phyloP scores from a whole-genome alignment of 768 basidiomycete genomes.

The Tubosaeta brunneosetosa region DNA sequence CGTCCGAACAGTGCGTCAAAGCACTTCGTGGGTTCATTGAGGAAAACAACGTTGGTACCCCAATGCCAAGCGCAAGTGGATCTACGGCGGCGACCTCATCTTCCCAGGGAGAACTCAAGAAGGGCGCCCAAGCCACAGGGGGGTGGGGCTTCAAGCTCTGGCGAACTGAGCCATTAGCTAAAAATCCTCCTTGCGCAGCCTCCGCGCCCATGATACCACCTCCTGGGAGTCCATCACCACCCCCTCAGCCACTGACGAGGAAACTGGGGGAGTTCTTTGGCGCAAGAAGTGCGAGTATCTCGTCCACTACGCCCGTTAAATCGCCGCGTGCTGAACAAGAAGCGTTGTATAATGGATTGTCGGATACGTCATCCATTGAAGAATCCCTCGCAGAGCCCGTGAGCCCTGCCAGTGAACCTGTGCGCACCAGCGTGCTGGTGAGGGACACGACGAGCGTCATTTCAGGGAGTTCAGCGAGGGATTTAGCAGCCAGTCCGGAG shows the following conservation, averaged over 20 bases:
- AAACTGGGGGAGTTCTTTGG: constrained; percentile 73
- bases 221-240: constrained; percentile 17
- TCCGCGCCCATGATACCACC: constrained; percentile 27
- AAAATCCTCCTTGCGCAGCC: constrained; percentile 23
- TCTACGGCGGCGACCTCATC: constrained; percentile 12
- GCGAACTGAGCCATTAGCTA: constrained; percentile 40
- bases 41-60: constrained; percentile 59
- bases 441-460: constrained; percentile 28
- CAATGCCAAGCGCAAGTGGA: constrained; percentile 13
- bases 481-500: constrained; percentile 28
- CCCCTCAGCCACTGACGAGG: constrained; percentile 48
- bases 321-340: constrained; percentile 24
- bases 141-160: constrained; percentile 74
- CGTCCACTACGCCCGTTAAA: constrained; percentile 37
- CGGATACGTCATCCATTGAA: constrained; percentile 35
- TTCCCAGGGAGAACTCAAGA: constrained; percentile 33
- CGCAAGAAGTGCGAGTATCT: constrained; percentile 45
- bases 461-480: constrained; percentile 23
- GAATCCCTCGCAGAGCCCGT: constrained; percentile 32
- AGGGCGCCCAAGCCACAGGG: constrained; percentile 25
- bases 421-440: constrained; percentile 25
- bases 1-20: constrained; percentile 79
- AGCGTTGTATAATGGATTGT: constrained; percentile 24
- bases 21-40: constrained; percentile 81
- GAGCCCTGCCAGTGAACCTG: constrained; percentile 29